Conservation (phyloP, 1,139 yeast genomes). For the Arxiozyma bovina region DNA sequence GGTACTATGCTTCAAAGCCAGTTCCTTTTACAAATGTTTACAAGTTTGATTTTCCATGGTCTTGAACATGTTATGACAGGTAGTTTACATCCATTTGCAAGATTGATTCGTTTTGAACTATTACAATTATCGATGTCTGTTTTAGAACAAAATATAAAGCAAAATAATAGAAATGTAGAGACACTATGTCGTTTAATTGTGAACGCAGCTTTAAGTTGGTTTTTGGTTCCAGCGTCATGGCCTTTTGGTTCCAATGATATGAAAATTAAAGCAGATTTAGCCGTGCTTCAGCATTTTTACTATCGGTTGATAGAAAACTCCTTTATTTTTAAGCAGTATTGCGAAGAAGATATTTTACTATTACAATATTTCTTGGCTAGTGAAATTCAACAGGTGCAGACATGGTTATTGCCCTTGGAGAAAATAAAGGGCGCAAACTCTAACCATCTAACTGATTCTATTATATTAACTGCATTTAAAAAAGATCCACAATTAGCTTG, state of each 20-base stretch:
- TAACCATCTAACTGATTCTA: constrained; percentile 20
- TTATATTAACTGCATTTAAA: constrained; percentile 47
- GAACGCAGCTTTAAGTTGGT: constrained; percentile 74
- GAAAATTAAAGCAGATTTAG: constrained; percentile 61
- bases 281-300: constrained; percentile 48
- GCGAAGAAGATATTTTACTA: constrained; percentile 18
- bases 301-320: constrained; percentile 21
- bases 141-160: constrained; percentile 44
- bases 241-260: constrained; percentile 82
- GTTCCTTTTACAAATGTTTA: constrained; percentile 61
- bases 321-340: constrained; percentile 11
- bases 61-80: constrained; percentile 49
- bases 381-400: constrained; percentile 61
- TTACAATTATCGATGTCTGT: constrained; percentile 61
- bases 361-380: constrained; percentile 52
- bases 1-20: constrained; percentile 69
- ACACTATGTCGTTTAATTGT: constrained; percentile 46
- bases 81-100: constrained; percentile 73
- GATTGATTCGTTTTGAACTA: constrained; percentile 67
- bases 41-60: constrained; percentile 52
- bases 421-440: constrained; percentile 35
- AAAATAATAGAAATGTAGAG: constrained; percentile 38
- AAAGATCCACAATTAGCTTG: constrained; percentile 70
- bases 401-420: constrained; percentile 70
- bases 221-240: constrained; percentile 50